A percentile compares a stretch with the other conserved stretches of the same genome.
Conservation (phyloP, 352 stramenopile genomes). For the Globisporangium nunn region DNA sequence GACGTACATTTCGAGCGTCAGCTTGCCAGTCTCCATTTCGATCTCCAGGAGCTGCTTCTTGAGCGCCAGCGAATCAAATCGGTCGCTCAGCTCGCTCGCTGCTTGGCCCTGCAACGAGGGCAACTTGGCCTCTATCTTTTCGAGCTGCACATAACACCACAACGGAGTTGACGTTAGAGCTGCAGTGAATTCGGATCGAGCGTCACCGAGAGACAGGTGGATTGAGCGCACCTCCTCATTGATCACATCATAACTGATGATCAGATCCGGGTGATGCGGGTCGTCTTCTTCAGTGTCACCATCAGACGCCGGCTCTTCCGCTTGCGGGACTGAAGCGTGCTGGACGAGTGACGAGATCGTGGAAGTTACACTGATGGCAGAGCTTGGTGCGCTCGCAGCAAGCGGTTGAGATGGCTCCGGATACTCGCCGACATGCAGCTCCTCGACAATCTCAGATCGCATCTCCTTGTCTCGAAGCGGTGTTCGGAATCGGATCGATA, state of each 20-base stretch:
- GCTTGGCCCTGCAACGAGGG: slow-evolving; percentile 23
- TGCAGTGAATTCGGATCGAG: neutral
- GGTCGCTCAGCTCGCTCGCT: slow-evolving; percentile 38
- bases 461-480: slow-evolving; percentile 64
- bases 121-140: slow-evolving; percentile 53
- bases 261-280: slow-evolving; percentile 59
- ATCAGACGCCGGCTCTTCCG: slow-evolving; percentile 1
- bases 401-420: slow-evolving; percentile 16
- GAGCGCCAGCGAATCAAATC: slow-evolving; percentile 54
- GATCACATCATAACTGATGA: slow-evolving; percentile 83
- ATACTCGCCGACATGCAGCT: slow-evolving; percentile 54
- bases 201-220: neutral
- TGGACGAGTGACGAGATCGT: neutral
- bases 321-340: neutral
- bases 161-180: neutral
- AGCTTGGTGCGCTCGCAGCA: neutral
- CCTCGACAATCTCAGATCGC: slow-evolving; percentile 28
- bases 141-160: slow-evolving; percentile 29
- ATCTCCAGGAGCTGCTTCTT: slow-evolving; percentile 83
- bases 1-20: slow-evolving; percentile 70
- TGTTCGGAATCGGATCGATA: slow-evolving; percentile 44
- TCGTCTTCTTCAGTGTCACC: slow-evolving; percentile 27
- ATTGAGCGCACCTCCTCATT: slow-evolving; percentile 60
- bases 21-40: slow-evolving; percentile 72
- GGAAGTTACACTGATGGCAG: neutral